A percentile compares a stretch with the other conserved stretches of the same genome.
These are phyloP conservation scores for Penicillium verhagenii DNA, from an alignment of 495 filamentous ascomycete genomes.

Conservation along the genomic window DNA sequence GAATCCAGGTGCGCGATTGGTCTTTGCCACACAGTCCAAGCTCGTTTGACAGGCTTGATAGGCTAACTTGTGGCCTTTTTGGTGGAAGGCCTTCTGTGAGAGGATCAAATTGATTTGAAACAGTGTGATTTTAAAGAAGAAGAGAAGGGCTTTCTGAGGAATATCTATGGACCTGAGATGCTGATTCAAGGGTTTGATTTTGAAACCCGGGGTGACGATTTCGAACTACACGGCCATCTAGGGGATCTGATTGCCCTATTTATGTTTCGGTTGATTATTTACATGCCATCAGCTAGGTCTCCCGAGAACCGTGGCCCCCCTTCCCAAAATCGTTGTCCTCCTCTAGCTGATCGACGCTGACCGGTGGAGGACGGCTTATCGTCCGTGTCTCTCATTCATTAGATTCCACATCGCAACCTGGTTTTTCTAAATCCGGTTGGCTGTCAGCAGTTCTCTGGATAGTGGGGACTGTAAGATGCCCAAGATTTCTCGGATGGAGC, in stretches of 20 bases:
- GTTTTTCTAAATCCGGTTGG: conserved; percentile 36
- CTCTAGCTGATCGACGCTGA: conserved; percentile 37
- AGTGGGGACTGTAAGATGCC: conserved; percentile 41
- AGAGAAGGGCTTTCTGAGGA: conserved; percentile 17
- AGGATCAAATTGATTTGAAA: conserved; percentile 27
- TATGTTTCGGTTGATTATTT: conserved; percentile 43
- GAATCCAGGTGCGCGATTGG: conserved; percentile 33
- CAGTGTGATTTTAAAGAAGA: conserved; percentile 15
- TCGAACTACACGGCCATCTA: conserved; percentile 25
- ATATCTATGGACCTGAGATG: conserved; percentile 26
- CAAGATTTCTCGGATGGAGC: conserved; percentile 35
- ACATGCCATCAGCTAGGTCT: conserved; percentile 25
- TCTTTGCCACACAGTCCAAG: conserved; percentile 24
- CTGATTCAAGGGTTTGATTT: conserved; percentile 19
- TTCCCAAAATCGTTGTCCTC: conserved; percentile 1
- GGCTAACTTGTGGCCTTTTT: conserved; percentile 31
- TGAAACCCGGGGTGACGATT: conserved; percentile 38
- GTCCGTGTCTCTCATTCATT: conserved; percentile 33
- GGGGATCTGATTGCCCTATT: conserved; percentile 42
- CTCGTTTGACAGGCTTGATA: conserved; percentile 36
- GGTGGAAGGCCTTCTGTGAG: conserved; percentile 15
- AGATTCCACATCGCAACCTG: conserved; percentile 30
- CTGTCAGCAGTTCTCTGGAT: conserved; percentile 30
- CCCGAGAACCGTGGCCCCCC: not conserved
- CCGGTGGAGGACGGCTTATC: conserved; percentile 42